Evolutionary conservation across 192 early-diverging fungal species (phyloP), one percentile per base, ranked within the genome.

Genomic region (Neocallimastix lanati): DNA sequence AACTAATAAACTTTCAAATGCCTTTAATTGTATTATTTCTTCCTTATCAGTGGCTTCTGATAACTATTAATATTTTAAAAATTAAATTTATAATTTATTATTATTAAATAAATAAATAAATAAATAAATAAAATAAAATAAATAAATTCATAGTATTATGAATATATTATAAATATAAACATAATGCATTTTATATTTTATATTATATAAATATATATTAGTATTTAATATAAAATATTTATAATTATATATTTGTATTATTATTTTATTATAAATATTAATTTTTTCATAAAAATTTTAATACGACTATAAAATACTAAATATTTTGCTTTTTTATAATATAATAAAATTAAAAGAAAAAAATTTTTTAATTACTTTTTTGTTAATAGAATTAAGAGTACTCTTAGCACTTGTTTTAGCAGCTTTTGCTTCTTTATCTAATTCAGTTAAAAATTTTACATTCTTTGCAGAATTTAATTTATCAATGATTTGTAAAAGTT

Each of bases 1-100:
- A 27, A 89, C 82, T 78, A 93, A 92, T 78, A 94, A 81, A n/a
- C 90, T 81, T 86, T 93, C 92, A 81, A 94, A 92, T 13, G 90
- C 89, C 80, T 87, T 86, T 80, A 88, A 87, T 76, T 91, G 89
- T 15, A 88, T 84, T 77, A 86, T 83, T 58, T 82, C 77, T 37
- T 86, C 83, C 29, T 82, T 79, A 81, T 84, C 50, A 27, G 21
- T 67, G n/a, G 50, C n/a, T 9, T 4, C 6, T n/a, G 50, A 67
- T 67, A 67, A 67, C 50, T 67, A 67, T 50, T 1, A 2, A 25
- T 37, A 13, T 12, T 12, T 13, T 13, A 33, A 33, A 33, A 33
- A n/a, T n/a, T n/a, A n/a, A n/a, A n/a, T n/a, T n/a, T n/a, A n/a
- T n/a, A n/a, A n/a, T n/a, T n/a, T n/a, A n/a, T n/a, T n/a, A n/a